Base-by-base conservation (phyloP, 2,329 filamentous ascomycete genomes). In the Pseudogymnoascus sp. region DNA sequence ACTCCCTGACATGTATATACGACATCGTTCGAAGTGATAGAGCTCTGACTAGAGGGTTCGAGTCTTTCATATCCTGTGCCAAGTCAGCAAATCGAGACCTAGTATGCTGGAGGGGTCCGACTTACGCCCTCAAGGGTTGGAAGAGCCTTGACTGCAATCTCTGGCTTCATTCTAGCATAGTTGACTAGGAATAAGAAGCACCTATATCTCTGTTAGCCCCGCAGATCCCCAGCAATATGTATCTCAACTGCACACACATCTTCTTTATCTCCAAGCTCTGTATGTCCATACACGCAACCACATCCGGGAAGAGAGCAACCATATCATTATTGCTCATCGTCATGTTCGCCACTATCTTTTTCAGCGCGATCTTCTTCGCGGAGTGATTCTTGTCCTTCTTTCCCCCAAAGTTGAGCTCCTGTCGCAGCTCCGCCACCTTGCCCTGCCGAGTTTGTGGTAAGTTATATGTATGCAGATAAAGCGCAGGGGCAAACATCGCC, bases 241-340 rank as follows among this genome's bases (percentile, higher is more conserved):
- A 56, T 7, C n/a, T 57, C 21, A 57, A 33, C 28, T 48, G 6
- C 39, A 72, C 83, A 67, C 78, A 96, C 94, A 99, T 99, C 81
- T 99, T 99, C 82, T 99, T 99, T 76, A 99, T 96, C 75, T 99
- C 94, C 72, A 99, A 77, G 69, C 89, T 95, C 58, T 86, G 88
- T 63, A 99, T 89, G 67, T 89, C 85, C 94, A 99, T 99, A 79
- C 92, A 97, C 64, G 80, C 85, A 67, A 99, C 89, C 62, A 99
- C 88, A 71, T 99, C 94, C 15, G 92, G 91, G 68, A 99, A 99
- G 58, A 99, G 79, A 37, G 90, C 91, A 60, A 97, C 88, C 94
- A 99, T 99, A 74, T 99, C 94, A 71, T 97, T 99, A 77, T 99
- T 99, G 82, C 92, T 97, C 94, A 99, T 99, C 65, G 94, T 99